phyloP scores from a whole-genome alignment of 805 yeast genomes.

The Wickerhamomyces rabaulensis region DNA sequence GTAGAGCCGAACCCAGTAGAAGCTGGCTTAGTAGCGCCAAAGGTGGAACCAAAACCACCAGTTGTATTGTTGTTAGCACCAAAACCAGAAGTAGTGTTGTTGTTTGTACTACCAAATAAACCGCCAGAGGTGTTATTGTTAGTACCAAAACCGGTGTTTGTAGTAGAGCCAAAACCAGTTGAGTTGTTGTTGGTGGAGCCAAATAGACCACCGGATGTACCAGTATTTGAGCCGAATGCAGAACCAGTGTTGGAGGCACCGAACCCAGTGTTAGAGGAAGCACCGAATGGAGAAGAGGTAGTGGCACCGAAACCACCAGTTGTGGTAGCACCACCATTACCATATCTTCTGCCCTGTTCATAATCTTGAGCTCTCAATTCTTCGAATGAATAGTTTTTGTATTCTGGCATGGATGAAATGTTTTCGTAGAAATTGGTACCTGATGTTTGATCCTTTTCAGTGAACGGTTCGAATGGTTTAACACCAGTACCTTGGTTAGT shows the following conservation, averaged over 20 bases:
- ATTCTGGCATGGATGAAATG: slow-evolving; percentile 88
- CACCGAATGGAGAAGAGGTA: slow-evolving; percentile 31
- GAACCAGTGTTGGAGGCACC: slow-evolving; percentile 4
- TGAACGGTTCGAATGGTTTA: slow-evolving; percentile 62
- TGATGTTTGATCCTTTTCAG: slow-evolving; percentile 68
- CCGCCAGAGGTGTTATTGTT: slow-evolving; percentile 18
- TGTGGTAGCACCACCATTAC: slow-evolving; percentile 32
- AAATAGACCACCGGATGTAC: slow-evolving; percentile 27
- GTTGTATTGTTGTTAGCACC: slow-evolving; percentile 13
- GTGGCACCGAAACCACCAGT: slow-evolving; percentile 31
- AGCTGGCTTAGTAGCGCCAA: slow-evolving; percentile 17
- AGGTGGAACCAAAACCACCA: slow-evolving; percentile 21
- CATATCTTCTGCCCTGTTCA: slow-evolving; percentile 61
- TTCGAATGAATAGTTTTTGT: slow-evolving; percentile 72
- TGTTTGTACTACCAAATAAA: slow-evolving; percentile 27
- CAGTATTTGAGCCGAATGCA: slow-evolving; percentile 28
- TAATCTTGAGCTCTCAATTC: slow-evolving; percentile 90
- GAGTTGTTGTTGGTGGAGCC: slow-evolving; percentile 27
- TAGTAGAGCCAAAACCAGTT: slow-evolving; percentile 8
- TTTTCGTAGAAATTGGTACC: slow-evolving; percentile 61
- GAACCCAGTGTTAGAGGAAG: slow-evolving; percentile 16
- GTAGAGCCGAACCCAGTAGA: slow-evolving; percentile 35
- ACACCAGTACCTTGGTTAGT: slow-evolving; percentile 63
- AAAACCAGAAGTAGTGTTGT: slow-evolving; percentile 21
- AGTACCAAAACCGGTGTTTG: slow-evolving; percentile 12